Base-by-base conservation (phyloP, 176 grass and related monocot species). In the Bolboschoenus planiculmis region DNA sequence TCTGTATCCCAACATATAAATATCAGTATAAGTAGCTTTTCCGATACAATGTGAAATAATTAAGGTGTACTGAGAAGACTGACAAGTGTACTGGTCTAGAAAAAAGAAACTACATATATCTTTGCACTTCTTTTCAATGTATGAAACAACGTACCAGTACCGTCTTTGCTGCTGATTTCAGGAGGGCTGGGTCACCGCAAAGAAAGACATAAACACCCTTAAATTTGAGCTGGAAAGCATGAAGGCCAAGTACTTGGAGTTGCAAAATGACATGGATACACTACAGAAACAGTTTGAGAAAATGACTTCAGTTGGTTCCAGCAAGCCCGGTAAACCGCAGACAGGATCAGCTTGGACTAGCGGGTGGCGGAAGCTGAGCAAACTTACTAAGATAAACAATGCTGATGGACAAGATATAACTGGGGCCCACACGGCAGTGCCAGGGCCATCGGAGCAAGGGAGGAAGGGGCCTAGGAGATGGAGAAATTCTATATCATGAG, bases 201-300 rank as follows among this genome's bases (percentile, higher is more conserved):
- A 99, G 87, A 99, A 99, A 92, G 96, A 99, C 88, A 99, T 99
- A 86, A 95, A 99, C 91, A 99, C 91, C 35, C 92, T 99, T 60
- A 99, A 99, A 87, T 95, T 99, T 84, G 96, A 99, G 87, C 91
- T 99, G 59, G 96, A 99, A 81, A 95, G 91, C 91, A 85, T 95
- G 86, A 99, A 95, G 84, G 87, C 91, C 84, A 99, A 95, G 96
- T 99, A 99, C 56, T 81, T 99, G 56, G 92, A 95, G 85, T 92
- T 99, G 75, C 96, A 99, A 85, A 90, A 87, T 64, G 96, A 95
- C 79, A 95, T 95, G 93, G 96, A 95, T 83, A 77, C 67, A 81
- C 79, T 99, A 8, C 96, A 93, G 80, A 91, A 92, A 83, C 86
- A 91, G 80, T 85, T 95, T 13, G 90, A 91, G 74, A 88, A 91